Evolutionary conservation across 768 basidiomycete genomes (phyloP), one percentile per base, ranked within the genome.

Genomic region (Termitomyces sp.): DNA sequence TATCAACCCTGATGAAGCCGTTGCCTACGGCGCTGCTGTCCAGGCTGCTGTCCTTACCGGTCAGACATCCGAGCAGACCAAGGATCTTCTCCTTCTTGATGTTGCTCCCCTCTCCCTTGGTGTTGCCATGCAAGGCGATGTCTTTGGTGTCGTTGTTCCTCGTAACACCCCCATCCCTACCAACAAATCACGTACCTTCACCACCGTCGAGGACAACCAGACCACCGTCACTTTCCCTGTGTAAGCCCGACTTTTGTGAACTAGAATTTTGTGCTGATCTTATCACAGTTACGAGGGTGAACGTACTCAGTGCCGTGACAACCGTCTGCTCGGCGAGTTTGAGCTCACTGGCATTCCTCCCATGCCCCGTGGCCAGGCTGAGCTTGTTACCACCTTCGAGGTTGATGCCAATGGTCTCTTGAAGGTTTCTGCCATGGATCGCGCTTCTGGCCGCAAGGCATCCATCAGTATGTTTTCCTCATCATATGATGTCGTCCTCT

Each of bases 71-170:
- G 97, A 99, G 66, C 96, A 98, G 81, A 99, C 97, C 59, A 90
- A 94, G 74, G 96, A 98, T 72, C 88, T 99, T 65, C 87, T 99
- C 68, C 86, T 99, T 66, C 94, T 99, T 68, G 97, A 99, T 77
- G 96, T 99, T 63, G 90, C 97, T 62, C 96, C 97, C 64, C 84
- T 99, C 58, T 98, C 95, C 61, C 90, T 99, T 68, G 96, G 96
- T 88, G 97, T 99, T 65, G 97, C 97, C 74, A 99, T 99, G 97
- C 97, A 99, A 76, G 97, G 97, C 70, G 97, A 99, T 72, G 92
- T 99, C 72, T 99, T 99, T 75, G 97, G 97, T 81, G 90, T 98
- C 62, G 97, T 99, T 69, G 94, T 99, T 67, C 96, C 96, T 70
- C 91, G 97, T 67, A 99, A 99, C 83, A 98, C 97, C 64, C 94